A percentile compares a stretch with the other conserved stretches of the same genome.
Evolutionary conservation across 306 rosid species (phyloP).

Genomic region (Pyrus betulifolia): DNA sequence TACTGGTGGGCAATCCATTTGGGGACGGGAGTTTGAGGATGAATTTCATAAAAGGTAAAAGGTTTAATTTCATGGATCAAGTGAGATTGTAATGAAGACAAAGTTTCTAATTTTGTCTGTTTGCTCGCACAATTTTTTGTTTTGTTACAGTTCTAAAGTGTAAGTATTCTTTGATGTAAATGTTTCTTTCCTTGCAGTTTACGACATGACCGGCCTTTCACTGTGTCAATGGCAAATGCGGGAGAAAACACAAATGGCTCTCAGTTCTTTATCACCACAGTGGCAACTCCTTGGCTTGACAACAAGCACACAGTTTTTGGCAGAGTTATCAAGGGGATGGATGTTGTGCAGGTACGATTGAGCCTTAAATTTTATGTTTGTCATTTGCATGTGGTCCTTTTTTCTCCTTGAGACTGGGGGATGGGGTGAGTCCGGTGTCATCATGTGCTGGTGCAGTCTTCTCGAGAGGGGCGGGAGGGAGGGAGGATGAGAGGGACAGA

Average conservation of each 20-base stretch:
- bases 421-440: too few species aligned
- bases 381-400: neutral
- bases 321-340: slow-evolving; percentile 93
- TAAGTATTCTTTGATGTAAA: slow-evolving; percentile 17
- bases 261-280: slow-evolving; percentile 96
- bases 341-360: slow-evolving; percentile 80
- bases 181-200: slow-evolving; percentile 47
- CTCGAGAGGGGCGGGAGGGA: too few species aligned
- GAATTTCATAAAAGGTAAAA: slow-evolving; percentile 93
- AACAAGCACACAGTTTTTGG: slow-evolving; percentile 97
- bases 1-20: slow-evolving; percentile 95
- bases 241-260: slow-evolving; percentile 93
- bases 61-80: neutral
- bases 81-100: neutral
- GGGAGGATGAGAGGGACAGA: too few species aligned
- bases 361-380: slow-evolving; percentile 5
- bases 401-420: neutral
- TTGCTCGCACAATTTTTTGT: neutral
- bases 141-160: neutral
- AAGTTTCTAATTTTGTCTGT: neutral
- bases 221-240: slow-evolving; percentile 95
- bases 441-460: too few species aligned
- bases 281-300: slow-evolving; percentile 98
- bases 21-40: slow-evolving; percentile 99
- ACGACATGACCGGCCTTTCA: slow-evolving; percentile 97